Conservation (phyloP, 768 basidiomycete species). For the Gloeostereum incarnatum region DNA sequence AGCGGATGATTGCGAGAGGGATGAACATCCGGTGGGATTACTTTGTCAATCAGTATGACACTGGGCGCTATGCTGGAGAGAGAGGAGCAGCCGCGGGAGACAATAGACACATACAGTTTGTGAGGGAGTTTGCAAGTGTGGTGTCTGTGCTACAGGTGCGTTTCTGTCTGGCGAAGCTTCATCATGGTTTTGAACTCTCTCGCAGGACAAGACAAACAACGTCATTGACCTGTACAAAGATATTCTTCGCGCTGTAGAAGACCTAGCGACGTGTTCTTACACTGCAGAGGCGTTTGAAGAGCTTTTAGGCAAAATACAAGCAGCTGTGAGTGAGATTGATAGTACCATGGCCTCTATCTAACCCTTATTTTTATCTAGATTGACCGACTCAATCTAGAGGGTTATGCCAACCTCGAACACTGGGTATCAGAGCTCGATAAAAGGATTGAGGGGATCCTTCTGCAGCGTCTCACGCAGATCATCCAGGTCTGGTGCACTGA, state of each 20-base stretch:
- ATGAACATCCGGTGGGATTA: slow-evolving; percentile 97
- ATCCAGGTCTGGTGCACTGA: slow-evolving; percentile 85
- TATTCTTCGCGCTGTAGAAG: slow-evolving; percentile 76
- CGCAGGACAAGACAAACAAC: slow-evolving; percentile 86
- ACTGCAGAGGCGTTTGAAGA: slow-evolving; percentile 75
- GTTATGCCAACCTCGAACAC: slow-evolving; percentile 87
- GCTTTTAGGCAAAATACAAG: slow-evolving; percentile 72
- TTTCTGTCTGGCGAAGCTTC: not conserved
- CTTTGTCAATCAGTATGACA: slow-evolving; percentile 91
- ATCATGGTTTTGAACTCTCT: slow-evolving; percentile 3
- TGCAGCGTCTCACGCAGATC: slow-evolving; percentile 65
- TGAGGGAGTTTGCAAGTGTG: slow-evolving; percentile 89
- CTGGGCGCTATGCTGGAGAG: slow-evolving; percentile 61
- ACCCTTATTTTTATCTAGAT: slow-evolving; percentile 39
- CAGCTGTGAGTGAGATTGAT: slow-evolving; percentile 47
- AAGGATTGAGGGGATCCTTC: slow-evolving; percentile 74
- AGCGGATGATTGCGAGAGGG: slow-evolving; percentile 92
- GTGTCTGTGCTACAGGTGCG: slow-evolving; percentile 83
- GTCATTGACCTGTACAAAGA: slow-evolving; percentile 89
- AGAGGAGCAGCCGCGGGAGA: slow-evolving; percentile 56
- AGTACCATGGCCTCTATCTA: not conserved
- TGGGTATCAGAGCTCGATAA: slow-evolving; percentile 84
- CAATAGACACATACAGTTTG: slow-evolving; percentile 87
- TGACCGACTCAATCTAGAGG: slow-evolving; percentile 91
- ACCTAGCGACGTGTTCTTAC: slow-evolving; percentile 82